Percentiles rank a stretch among this genome's conserved stretches.
Conservation (phyloP, 352 stramenopile genomes). For the Phytophthora macrochlamydospora region DNA sequence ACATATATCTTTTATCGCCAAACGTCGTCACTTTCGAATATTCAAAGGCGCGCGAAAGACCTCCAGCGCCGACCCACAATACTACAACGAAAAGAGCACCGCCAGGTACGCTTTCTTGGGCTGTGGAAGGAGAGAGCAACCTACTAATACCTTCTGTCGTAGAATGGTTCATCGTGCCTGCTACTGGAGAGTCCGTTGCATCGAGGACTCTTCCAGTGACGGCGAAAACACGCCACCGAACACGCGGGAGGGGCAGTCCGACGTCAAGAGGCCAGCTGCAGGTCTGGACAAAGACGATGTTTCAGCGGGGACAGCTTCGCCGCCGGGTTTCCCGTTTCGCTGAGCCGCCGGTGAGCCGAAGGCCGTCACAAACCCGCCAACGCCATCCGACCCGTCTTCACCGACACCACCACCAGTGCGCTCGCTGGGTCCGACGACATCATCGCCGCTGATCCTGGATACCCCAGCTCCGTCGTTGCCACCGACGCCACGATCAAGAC, state of each 20-base stretch:
- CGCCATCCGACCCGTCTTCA: too few species aligned
- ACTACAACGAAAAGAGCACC: neutral
- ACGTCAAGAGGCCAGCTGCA: neutral
- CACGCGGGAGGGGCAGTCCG: neutral
- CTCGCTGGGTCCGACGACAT: too few species aligned
- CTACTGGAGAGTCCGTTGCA: neutral
- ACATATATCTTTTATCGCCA: constrained; percentile 8
- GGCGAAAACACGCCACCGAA: constrained; percentile 5
- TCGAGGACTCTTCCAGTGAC: constrained; percentile 1
- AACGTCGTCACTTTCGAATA: constrained; percentile 4
- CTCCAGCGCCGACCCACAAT: neutral
- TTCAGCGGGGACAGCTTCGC: neutral
- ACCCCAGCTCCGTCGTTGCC: too few species aligned
- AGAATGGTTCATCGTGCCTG: constrained; percentile 1
- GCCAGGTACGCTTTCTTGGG: neutral
- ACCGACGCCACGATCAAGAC: too few species aligned
- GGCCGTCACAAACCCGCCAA: too few species aligned
- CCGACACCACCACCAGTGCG: too few species aligned
- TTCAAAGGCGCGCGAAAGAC: neutral
- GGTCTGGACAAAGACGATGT: neutral
- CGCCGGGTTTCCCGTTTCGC: too few species aligned
- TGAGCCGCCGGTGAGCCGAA: too few species aligned
- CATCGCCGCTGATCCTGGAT: too few species aligned
- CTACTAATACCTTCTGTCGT: neutral
- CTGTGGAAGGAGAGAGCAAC: too few species aligned